phyloP scores from a whole-genome alignment of 768 basidiomycete genomes.

The Clitopilus hobsonii region DNA sequence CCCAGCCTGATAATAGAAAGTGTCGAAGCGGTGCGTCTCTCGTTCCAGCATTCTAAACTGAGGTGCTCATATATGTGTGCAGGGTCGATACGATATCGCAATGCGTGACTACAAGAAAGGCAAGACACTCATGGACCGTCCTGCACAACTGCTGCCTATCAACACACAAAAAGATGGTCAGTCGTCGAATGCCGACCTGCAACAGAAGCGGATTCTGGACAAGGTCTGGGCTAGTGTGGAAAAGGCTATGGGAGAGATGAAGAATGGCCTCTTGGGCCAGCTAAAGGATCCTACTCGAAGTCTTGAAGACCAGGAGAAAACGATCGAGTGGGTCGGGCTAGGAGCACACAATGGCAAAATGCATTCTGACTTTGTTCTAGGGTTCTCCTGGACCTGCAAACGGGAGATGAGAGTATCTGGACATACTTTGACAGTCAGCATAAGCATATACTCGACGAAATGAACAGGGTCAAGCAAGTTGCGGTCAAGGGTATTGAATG shows the following conservation, averaged over 20 bases:
- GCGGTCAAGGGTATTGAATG: constrained; percentile 52
- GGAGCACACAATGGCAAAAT: too few species aligned
- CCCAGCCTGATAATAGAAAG: constrained; percentile 85
- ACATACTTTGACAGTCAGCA: constrained; percentile 94
- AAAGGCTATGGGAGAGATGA: constrained; percentile 92
- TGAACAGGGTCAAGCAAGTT: constrained; percentile 58
- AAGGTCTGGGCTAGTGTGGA: constrained; percentile 96
- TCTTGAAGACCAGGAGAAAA: constrained; percentile 95
- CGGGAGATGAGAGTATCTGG: constrained; percentile 91
- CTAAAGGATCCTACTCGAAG: constrained; percentile 75
- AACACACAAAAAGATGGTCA: constrained; percentile 57
- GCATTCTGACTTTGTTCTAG: constrained; percentile 45
- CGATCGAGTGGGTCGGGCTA: constrained; percentile 91
- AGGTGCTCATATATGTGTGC: constrained; percentile 1
- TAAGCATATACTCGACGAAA: constrained; percentile 73
- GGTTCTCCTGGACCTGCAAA: constrained; percentile 82
- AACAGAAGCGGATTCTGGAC: constrained; percentile 89
- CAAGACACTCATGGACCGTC: constrained; percentile 85
- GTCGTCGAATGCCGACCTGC: constrained; percentile 51
- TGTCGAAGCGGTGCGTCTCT: constrained; percentile 74
- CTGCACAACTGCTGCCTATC: constrained; percentile 75
- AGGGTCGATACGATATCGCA: constrained; percentile 94
- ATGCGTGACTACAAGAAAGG: constrained; percentile 97
- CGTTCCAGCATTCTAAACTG: constrained; percentile 1
- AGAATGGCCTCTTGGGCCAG: constrained; percentile 67